phyloP scores from a whole-genome alignment of 1,139 yeast species.

The Saccharomyces pastorianus region DNA sequence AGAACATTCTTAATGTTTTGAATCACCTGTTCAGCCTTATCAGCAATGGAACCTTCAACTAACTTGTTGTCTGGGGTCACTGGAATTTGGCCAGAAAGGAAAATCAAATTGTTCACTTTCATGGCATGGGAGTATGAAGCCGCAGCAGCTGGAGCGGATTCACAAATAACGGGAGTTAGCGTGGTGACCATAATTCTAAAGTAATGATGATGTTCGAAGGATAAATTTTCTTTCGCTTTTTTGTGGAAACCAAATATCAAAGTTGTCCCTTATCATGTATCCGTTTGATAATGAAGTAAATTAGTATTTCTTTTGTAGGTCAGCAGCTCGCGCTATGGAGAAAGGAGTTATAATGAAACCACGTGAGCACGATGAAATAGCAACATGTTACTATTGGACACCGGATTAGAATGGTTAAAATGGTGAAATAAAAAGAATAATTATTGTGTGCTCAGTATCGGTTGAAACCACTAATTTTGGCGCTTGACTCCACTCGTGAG shows the following conservation, averaged over 20 bases:
- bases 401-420: background rate
- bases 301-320: background rate
- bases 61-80: constrained; percentile 76
- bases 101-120: constrained; percentile 77
- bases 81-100: constrained; percentile 94
- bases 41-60: constrained; percentile 66
- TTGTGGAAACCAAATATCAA: background rate
- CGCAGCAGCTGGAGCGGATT: constrained; percentile 88
- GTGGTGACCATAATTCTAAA: constrained; percentile 8
- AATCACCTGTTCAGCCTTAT: constrained; percentile 78
- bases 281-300: background rate
- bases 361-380: background rate
- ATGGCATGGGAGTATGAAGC: constrained; percentile 93
- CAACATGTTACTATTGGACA: background rate
- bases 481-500: background rate
- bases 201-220: background rate
- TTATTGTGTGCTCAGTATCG: background rate
- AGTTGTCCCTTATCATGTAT: background rate
- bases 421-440: background rate
- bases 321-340: background rate
- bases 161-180: constrained; percentile 40
- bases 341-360: background rate
- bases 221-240: background rate
- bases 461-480: background rate
- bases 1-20: constrained; percentile 68